phyloP scores from a whole-genome alignment of 2,329 filamentous ascomycete species.

The Balansia obtecta region DNA sequence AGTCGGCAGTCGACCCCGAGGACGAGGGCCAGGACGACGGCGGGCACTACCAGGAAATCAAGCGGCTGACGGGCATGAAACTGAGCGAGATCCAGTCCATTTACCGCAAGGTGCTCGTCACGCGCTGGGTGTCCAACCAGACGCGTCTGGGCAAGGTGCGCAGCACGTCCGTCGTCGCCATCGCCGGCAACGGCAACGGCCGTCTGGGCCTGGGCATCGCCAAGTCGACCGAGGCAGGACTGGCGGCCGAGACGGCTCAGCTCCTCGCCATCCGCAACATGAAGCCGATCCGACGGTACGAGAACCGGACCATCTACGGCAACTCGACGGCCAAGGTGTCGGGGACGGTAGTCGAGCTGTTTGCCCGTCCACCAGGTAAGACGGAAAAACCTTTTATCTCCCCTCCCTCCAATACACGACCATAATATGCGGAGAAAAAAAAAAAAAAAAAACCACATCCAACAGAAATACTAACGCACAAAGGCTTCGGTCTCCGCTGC shows the following conservation, averaged over 20 bases:
- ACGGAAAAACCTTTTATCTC: no score
- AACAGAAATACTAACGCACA: no score
- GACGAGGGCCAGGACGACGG: conserved; percentile 38
- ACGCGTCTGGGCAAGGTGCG: conserved; percentile 90
- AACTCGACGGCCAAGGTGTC: conserved; percentile 74
- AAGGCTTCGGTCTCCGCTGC: conserved; percentile 89
- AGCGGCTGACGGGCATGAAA: conserved; percentile 41
- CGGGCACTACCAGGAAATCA: conserved; percentile 38
- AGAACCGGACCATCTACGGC: conserved; percentile 84
- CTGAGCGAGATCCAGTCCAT: conserved; percentile 41
- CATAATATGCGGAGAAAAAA: no score
- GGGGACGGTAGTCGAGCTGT: conserved; percentile 74
- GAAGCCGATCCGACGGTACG: conserved; percentile 83
- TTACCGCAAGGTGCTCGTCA: conserved; percentile 59
- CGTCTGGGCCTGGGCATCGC: conserved; percentile 81
- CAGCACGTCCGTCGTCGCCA: conserved; percentile 60
- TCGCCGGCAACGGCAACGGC: conserved; percentile 80
- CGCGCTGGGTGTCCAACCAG: conserved; percentile 73
- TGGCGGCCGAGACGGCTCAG: conserved; percentile 59
- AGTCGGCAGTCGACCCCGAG: conserved; percentile 32
- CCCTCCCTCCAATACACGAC: no score
- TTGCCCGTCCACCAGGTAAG: conserved; percentile 77
- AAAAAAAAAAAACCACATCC: no score
- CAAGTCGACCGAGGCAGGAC: conserved; percentile 63
- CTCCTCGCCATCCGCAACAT: conserved; percentile 82